These are phyloP conservation scores for Mrakia gelida DNA, from an alignment of 768 basidiomycete species.

Conservation along the genomic window DNA sequence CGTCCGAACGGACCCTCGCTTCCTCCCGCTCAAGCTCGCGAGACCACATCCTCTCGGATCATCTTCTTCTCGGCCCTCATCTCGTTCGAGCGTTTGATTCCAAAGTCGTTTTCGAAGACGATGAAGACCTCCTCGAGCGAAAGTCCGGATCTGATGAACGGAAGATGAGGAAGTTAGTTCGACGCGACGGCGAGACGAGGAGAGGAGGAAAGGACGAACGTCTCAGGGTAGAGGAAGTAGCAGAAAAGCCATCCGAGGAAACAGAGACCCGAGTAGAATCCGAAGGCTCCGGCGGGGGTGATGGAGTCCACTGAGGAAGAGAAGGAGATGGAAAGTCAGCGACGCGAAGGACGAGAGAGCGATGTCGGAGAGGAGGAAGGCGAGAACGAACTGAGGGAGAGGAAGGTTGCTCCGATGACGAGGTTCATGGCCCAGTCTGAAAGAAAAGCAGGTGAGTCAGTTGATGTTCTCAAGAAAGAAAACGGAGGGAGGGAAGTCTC, in stretches of 20 bases:
- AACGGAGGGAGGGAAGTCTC: neutral
- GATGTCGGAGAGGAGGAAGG: neutral
- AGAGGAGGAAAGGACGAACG: slow-evolving; percentile 48
- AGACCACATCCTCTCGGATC: neutral
- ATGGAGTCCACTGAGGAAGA: slow-evolving; percentile 53
- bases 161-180: neutral
- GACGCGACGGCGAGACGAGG: neutral
- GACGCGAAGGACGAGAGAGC: neutral
- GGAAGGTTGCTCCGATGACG: slow-evolving; percentile 72
- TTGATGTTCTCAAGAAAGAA: neutral
- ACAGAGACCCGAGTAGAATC: slow-evolving; percentile 70
- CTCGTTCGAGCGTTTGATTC: slow-evolving; percentile 56
- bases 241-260: slow-evolving; percentile 66
- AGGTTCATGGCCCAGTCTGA: slow-evolving; percentile 54
- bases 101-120: slow-evolving; percentile 62
- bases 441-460: neutral
- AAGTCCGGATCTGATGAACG: slow-evolving; percentile 49
- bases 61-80: slow-evolving; percentile 49
- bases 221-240: slow-evolving; percentile 70
- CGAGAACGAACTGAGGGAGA: slow-evolving; percentile 53
- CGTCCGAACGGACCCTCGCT: no score
- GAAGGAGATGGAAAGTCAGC: neutral
- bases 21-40: neutral
- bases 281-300: slow-evolving; percentile 70
- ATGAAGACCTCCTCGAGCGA: slow-evolving; percentile 38